Evolutionary conservation across 306 rosid genomes (phyloP), one percentile per base, ranked within the genome.

Genomic region (Vigna unguiculata): DNA sequence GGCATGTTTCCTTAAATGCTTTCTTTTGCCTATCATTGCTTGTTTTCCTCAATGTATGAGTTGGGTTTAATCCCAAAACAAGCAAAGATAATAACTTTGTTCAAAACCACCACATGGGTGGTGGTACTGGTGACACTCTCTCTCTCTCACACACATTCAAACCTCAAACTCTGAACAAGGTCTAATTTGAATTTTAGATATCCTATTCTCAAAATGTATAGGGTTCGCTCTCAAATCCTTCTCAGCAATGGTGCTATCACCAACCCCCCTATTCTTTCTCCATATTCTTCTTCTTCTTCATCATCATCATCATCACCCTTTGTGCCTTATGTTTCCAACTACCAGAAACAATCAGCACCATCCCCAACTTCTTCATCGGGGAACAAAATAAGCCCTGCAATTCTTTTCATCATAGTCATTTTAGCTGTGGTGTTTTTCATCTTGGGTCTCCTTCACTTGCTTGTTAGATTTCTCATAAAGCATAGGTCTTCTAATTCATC

Each of bases 401-500:
- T 94, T 65, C 83, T 94, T 38, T 81, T 94, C 67, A 88, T 92
- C 83, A 89, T 94, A 82, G 78, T 92, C 12, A 80, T 91, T 83
- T 77, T 91, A 24, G 97, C 98, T 70, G 85, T 89, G 54, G 71
- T 94, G 8, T 89, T 92, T 78, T 94, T 94, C 85, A 76, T 94
- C 72, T 88, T 96, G 13, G 94, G 96, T 30, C 75, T 89, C 12
- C 90, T 94, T 80, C 97, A 94, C 88, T 80, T 94, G 82, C 91
- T 94, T 54, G 86, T 90, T 77, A 91, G 95, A 78, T 92, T 70
- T 74, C 87, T 94, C 77, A 82, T 76, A 38, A 90, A 81, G 86
- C 87, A 85, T 4, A 86, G 91, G 65, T 85, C 97, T 64, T 84
- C 93, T 28, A 17, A 20, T 53, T 77, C 91, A 69, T 82, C 97